Evolutionary conservation across 2,329 filamentous ascomycete genomes (phyloP).

Genomic region (Rasamsonia emersonii): DNA sequence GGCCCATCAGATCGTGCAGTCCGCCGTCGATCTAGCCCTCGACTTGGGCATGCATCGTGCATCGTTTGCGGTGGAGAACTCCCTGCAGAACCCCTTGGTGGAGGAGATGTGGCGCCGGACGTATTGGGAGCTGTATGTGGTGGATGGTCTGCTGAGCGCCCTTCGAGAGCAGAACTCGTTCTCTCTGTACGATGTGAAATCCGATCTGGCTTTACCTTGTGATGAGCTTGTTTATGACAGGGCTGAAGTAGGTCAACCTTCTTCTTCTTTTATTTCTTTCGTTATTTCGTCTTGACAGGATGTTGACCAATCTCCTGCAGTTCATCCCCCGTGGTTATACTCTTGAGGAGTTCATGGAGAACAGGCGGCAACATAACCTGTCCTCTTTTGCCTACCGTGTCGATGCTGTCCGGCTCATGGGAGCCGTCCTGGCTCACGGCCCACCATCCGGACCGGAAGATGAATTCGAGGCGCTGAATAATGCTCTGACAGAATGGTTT

Average conservation of each 20-base stretch:
- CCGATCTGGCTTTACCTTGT: constrained; percentile 63
- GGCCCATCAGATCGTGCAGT: constrained; percentile 38
- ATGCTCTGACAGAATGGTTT: constrained; percentile 50
- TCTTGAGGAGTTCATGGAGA: constrained; percentile 45
- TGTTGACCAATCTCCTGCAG: constrained; percentile 27
- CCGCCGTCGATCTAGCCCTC: constrained; percentile 60
- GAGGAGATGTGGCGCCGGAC: constrained; percentile 79
- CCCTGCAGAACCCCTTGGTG: constrained; percentile 50
- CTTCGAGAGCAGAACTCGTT: constrained; percentile 32
- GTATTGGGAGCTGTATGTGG: constrained; percentile 72
- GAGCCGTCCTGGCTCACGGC: constrained; percentile 51
- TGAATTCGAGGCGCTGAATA: constrained; percentile 44
- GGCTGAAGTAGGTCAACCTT: constrained; percentile 8
- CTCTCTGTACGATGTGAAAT: constrained; percentile 33
- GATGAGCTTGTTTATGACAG: constrained; percentile 53
- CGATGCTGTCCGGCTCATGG: constrained; percentile 64
- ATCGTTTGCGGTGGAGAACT: constrained; percentile 40
- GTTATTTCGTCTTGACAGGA: neutral
- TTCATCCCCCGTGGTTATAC: constrained; percentile 48
- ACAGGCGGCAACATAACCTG: constrained; percentile 58
- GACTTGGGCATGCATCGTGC: constrained; percentile 63
- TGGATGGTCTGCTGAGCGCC: constrained; percentile 70
- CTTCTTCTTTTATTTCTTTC: neutral
- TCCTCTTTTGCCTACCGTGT: constrained; percentile 77
- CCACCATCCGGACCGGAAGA: constrained; percentile 14